A percentile compares a stretch with the other conserved stretches of the same genome.
Conservation (phyloP, 805 yeast genomes). For the Saturnispora serradocipensis region DNA sequence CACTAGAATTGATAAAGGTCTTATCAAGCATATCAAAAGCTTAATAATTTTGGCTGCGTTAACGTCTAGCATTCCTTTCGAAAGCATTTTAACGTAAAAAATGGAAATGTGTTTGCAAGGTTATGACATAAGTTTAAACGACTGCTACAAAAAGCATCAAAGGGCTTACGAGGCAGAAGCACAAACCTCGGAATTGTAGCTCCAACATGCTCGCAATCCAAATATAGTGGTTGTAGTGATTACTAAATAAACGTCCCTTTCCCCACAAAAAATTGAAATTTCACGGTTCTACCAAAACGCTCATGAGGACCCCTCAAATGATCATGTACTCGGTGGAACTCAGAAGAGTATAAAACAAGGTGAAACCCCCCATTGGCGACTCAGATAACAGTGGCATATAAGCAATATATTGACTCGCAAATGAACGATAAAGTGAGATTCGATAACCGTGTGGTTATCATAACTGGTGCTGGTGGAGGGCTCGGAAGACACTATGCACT, state of each 20-base stretch:
- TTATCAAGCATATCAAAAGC: no score
- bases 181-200: no score
- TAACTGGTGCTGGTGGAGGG: constrained; percentile 98
- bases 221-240: no score
- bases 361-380: neutral
- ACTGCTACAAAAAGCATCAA: no score
- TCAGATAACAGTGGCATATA: neutral
- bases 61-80: no score
- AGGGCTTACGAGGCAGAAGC: no score
- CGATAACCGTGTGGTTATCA: constrained; percentile 53
- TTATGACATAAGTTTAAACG: no score
- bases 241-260: neutral
- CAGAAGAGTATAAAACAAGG: constrained; percentile 2
- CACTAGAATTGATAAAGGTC: no score
- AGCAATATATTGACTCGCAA: neutral
- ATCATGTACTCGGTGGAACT: constrained; percentile 9
- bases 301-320: constrained; percentile 3
- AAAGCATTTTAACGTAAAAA: no score
- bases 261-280: neutral
- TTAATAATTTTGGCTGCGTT: no score
- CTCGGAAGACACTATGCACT: constrained; percentile 83
- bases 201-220: no score
- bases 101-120: no score
- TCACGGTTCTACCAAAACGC: neutral
- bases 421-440: constrained; percentile 3